Conservation (phyloP, 345 rosid genomes). For the Salix suchowensis region DNA sequence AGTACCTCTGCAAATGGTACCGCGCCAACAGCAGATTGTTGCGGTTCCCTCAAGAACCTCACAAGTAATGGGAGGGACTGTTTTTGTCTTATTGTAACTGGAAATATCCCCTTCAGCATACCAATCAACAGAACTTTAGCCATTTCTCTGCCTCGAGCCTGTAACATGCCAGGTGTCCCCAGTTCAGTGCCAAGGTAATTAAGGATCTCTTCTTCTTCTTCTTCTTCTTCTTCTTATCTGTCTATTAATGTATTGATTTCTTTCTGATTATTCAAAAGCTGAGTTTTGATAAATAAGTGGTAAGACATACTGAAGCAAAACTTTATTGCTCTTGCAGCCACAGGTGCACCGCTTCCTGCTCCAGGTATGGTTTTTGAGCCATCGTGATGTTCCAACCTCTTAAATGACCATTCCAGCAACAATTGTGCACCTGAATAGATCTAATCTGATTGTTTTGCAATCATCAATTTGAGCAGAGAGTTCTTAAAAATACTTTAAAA, state of each 20-base stretch:
- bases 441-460: neutral
- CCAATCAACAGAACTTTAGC: slow-evolving; percentile 78
- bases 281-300: neutral
- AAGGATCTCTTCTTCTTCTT: neutral
- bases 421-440: neutral
- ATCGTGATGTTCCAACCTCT: neutral
- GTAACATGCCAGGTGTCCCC: slow-evolving; percentile 78
- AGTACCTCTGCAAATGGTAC: slow-evolving; percentile 49
- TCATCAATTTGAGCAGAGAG: neutral
- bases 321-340: slow-evolving; percentile 34
- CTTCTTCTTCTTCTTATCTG: no score
- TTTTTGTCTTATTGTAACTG: slow-evolving; percentile 62
- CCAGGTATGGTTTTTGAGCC: slow-evolving; percentile 44
- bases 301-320: neutral
- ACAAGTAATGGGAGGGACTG: slow-evolving; percentile 60
- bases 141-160: slow-evolving; percentile 74
- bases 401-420: neutral
- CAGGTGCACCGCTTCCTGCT: slow-evolving; percentile 61
- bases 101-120: slow-evolving; percentile 56
- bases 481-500: no score
- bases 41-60: slow-evolving; percentile 55
- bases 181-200: slow-evolving; percentile 63
- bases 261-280: neutral
- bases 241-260: neutral
- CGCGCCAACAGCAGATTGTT: slow-evolving; percentile 56